phyloP scores from a whole-genome alignment of 805 yeast genomes.

The Suhomyces canberraensis region DNA sequence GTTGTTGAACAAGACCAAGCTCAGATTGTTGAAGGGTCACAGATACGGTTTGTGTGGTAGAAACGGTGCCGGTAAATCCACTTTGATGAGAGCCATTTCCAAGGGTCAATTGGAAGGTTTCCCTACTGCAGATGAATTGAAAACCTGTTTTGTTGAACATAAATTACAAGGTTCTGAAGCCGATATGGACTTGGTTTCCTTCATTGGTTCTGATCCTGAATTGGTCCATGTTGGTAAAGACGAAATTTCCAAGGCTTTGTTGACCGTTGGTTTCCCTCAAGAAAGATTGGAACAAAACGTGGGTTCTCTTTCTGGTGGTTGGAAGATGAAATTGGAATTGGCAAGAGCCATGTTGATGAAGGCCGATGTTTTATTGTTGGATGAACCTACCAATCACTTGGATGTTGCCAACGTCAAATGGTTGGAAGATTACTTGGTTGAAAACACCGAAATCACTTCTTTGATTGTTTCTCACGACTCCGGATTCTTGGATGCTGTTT shows the following conservation, averaged over 20 bases:
- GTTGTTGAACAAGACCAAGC: constrained; percentile 88
- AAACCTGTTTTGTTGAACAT: constrained; percentile 97
- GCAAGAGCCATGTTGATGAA: constrained; percentile 99
- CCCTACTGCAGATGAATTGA: constrained; percentile 81
- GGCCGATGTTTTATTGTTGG: constrained; percentile 90
- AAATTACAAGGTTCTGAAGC: constrained; percentile 93
- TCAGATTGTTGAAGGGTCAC: constrained; percentile 88
- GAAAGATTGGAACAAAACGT: constrained; percentile 87
- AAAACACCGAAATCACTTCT: constrained; percentile 85
- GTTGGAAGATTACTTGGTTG: constrained; percentile 83
- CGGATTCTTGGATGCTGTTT: constrained; percentile 90
- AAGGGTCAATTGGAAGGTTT: constrained; percentile 97
- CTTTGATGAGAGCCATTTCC: constrained; percentile 94
- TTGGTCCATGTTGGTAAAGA: constrained; percentile 58
- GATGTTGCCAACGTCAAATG: constrained; percentile 92
- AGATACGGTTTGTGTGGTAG: constrained; percentile 97
- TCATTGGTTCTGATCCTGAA: constrained; percentile 88
- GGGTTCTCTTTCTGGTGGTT: constrained; percentile 95
- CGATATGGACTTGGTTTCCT: constrained; percentile 80
- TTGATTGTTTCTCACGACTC: constrained; percentile 97
- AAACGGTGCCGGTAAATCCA: constrained; percentile 98
- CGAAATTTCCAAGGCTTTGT: constrained; percentile 74
- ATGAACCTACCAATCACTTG: constrained; percentile 98
- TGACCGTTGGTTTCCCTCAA: constrained; percentile 86
- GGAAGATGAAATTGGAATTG: constrained; percentile 98